Evolutionary conservation across 805 yeast species (phyloP), one percentile per base, ranked within the genome.

Genomic region (Tetrapisispora phaffii): DNA sequence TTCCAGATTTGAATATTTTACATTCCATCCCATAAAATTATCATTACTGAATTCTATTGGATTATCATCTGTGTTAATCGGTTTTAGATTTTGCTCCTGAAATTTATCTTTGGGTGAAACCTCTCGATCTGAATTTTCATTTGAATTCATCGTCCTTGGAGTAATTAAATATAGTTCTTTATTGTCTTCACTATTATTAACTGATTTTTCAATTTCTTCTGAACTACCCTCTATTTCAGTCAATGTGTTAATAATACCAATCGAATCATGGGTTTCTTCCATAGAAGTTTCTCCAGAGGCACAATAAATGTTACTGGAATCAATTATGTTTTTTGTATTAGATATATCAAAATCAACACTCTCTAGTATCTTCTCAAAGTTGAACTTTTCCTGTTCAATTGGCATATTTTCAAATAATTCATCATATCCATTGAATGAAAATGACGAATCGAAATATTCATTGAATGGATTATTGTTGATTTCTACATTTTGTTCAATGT

Each of bases 301-400:
- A 38, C 41, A 38, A 15, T 38, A 38, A 24, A n/a, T 22, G 17
- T 16, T 38, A 28, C 41, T 38, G 4, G 41, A 38, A 8, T 38
- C 41, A 3, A 28, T 22, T 19, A 8, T 16, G 13, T 19, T 20
- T 5, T 16, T 17, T 10, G 41, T 9, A 21, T 10, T 15, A 9
- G 41, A 24, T 5, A 23, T 4, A 12, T 24, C 23, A 7, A 21
- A 9, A 28, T 17, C 17, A 2, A 24, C 24, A 24, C 23, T 19
- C 5, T 20, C 22, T 15, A 28, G 16, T 19, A 38, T 8, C 19
- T 38, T 24, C 15, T 17, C 41, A 8, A 38, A 17, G 15, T 38
- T 21, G 16, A 16, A 3, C 17, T 38, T 19, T 12, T 38, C 33
- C 5, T 26, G 37, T 4, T 34, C 37, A 32, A 32, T 17, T 28